phyloP scores from a whole-genome alignment of 2,329 filamentous ascomycete species.

The Bisporella sp. region DNA sequence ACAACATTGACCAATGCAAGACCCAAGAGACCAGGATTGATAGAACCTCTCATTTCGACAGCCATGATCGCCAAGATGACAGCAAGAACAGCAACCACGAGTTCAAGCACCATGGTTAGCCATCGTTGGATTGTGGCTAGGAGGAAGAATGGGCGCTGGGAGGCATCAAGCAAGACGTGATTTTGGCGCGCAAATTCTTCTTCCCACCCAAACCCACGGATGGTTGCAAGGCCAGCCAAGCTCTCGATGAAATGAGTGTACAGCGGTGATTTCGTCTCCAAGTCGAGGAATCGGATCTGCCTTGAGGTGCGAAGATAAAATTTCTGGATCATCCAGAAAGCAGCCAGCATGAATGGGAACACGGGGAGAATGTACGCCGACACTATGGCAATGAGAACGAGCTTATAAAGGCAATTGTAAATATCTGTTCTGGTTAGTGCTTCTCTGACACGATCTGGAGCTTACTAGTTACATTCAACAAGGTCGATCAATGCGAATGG shows the following conservation, averaged over 20 bases:
- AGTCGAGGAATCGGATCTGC: conserved; percentile 40
- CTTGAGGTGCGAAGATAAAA: conserved; percentile 41
- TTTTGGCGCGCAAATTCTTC: not conserved
- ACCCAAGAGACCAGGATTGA: conserved; percentile 30
- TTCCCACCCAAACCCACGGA: conserved; percentile 40
- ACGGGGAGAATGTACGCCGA: not conserved
- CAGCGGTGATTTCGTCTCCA: conserved; percentile 37
- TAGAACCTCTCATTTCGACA: conserved; percentile 34
- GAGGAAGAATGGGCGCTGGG: conserved; percentile 50
- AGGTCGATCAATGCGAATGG: conserved; percentile 7
- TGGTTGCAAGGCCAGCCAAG: conserved; percentile 35
- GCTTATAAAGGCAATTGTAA: not conserved
- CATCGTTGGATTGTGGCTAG: conserved; percentile 50
- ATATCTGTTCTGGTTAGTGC: not conserved
- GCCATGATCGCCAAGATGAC: conserved; percentile 25
- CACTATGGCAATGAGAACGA: conserved; percentile 1
- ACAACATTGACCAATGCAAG: conserved; percentile 13
- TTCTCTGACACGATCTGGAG: not conserved
- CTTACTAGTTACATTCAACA: not conserved
- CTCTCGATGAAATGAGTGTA: conserved; percentile 39
- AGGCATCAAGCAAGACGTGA: conserved; percentile 38
- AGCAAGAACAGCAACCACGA: conserved; percentile 19
- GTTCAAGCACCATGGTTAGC: conserved; percentile 37
- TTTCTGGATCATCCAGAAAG: conserved; percentile 26
- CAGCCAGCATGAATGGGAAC: not conserved